phyloP scores from a whole-genome alignment of 352 stramenopile genomes.

The Globisporangium orthogonon region DNA sequence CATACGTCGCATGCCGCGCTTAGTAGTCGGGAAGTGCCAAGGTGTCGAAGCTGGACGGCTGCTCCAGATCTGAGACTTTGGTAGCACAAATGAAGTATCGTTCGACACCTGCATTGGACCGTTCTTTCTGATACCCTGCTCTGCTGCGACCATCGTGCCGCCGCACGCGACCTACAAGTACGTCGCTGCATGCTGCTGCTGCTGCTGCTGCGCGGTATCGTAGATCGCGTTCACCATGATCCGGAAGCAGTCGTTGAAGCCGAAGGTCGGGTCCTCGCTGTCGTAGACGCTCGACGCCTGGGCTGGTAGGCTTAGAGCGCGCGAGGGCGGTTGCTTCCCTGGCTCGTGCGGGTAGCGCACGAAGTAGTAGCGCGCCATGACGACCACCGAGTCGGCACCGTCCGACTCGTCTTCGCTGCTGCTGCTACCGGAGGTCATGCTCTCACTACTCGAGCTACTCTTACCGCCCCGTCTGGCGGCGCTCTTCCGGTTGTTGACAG shows the following conservation, averaged over 20 bases:
- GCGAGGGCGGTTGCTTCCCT: too few species aligned
- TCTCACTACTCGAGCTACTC: not conserved
- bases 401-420: not conserved
- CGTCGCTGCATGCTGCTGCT: not conserved
- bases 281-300: not conserved
- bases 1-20: too few species aligned
- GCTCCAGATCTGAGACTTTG: too few species aligned
- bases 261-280: not conserved
- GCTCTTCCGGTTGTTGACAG: not conserved
- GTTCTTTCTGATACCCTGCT: too few species aligned
- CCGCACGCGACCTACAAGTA: not conserved
- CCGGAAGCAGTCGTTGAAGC: not conserved
- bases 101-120: too few species aligned
- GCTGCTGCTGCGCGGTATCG: not conserved
- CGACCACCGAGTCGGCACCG: not conserved
- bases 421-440: not conserved
- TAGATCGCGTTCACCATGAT: not conserved
- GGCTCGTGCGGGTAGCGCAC: not conserved
- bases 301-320: too few species aligned
- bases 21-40: too few species aligned
- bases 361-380: not conserved
- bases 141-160: too few species aligned
- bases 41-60: too few species aligned
- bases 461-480: not conserved
- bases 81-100: too few species aligned